Evolutionary conservation across 106 monocot genomes (phyloP).

Genomic region (Alisma plantagoaquatica): DNA sequence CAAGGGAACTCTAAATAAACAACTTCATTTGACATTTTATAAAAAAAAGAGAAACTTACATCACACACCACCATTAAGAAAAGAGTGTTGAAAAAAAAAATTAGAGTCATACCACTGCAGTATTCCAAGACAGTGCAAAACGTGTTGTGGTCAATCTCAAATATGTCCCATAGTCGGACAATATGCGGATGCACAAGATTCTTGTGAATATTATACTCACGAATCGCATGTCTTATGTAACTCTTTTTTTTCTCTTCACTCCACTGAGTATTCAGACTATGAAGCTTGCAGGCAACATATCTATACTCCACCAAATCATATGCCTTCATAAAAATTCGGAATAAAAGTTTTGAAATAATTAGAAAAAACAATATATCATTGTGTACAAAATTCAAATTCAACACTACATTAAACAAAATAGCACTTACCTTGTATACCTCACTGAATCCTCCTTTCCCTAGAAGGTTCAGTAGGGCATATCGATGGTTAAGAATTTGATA

Average conservation of each 20-base stretch:
- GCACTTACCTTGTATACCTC: slow-evolving; percentile 90
- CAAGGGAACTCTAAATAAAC: too few species aligned
- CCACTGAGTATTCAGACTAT: slow-evolving; percentile 96
- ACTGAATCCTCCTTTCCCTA: slow-evolving; percentile 99
- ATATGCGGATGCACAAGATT: slow-evolving; percentile 92
- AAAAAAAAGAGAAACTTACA: too few species aligned
- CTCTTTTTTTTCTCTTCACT: slow-evolving; percentile 98
- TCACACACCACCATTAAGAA: too few species aligned
- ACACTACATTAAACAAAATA: background rate
- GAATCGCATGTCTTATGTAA: slow-evolving; percentile 98
- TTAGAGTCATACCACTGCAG: slow-evolving; percentile 85
- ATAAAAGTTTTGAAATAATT: slow-evolving; percentile 48
- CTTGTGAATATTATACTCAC: slow-evolving; percentile 98
- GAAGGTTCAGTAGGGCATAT: slow-evolving; percentile 95
- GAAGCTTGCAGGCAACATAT: slow-evolving; percentile 99
- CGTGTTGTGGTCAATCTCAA: slow-evolving; percentile 95
- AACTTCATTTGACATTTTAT: too few species aligned
- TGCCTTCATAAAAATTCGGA: slow-evolving; percentile 68
- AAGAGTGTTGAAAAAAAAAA: too few species aligned
- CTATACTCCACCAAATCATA: slow-evolving; percentile 90
- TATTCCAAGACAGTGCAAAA: slow-evolving; percentile 98
- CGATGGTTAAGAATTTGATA: slow-evolving; percentile 91
- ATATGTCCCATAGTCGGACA: slow-evolving; percentile 92
- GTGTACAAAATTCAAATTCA: slow-evolving; percentile 15
- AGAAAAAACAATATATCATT: slow-evolving; percentile 27